Conservation (phyloP, 768 basidiomycete genomes). For the Tulasnella sp. region DNA sequence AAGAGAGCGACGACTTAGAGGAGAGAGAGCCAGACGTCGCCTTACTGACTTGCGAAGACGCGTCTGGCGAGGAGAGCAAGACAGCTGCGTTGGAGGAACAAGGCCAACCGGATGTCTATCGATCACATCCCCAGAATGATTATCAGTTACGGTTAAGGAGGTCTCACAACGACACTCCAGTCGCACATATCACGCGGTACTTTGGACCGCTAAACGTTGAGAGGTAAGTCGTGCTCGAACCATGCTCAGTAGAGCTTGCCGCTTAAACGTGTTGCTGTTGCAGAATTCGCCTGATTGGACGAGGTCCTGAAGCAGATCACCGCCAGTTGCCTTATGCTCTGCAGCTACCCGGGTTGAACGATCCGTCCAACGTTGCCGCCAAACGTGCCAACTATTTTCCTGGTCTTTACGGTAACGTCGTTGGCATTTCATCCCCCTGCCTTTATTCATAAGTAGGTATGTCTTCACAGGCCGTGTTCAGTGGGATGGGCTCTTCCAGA, state of each 20-base stretch:
- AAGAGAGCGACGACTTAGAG: background rate
- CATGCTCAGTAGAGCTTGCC: background rate
- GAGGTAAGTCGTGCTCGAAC: background rate
- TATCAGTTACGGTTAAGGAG: background rate
- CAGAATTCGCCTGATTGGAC: conserved; percentile 22
- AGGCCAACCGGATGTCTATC: conserved; percentile 7
- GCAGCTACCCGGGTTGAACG: conserved; percentile 22
- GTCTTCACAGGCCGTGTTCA: conserved; percentile 16
- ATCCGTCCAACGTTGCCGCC: conserved; percentile 12
- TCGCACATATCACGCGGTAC: conserved; percentile 21
- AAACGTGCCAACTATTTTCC: conserved; percentile 10
- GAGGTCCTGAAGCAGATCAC: conserved; percentile 18
- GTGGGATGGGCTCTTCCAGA: conserved; percentile 25
- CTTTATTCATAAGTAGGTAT: background rate
- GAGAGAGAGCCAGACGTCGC: conserved; percentile 29
- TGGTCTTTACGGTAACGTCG: conserved; percentile 20
- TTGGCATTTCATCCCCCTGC: background rate
- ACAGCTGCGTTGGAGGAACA: background rate
- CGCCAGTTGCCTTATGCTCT: conserved; percentile 2
- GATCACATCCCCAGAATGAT: background rate
- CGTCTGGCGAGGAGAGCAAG: background rate
- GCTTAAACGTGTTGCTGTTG: background rate
- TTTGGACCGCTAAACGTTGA: conserved; percentile 16
- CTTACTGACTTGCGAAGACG: background rate
- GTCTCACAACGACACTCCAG: background rate